Evolutionary conservation across 2,329 filamentous ascomycete species (phyloP), one percentile per base, ranked within the genome.

Genomic region (Endothia cerciana): DNA sequence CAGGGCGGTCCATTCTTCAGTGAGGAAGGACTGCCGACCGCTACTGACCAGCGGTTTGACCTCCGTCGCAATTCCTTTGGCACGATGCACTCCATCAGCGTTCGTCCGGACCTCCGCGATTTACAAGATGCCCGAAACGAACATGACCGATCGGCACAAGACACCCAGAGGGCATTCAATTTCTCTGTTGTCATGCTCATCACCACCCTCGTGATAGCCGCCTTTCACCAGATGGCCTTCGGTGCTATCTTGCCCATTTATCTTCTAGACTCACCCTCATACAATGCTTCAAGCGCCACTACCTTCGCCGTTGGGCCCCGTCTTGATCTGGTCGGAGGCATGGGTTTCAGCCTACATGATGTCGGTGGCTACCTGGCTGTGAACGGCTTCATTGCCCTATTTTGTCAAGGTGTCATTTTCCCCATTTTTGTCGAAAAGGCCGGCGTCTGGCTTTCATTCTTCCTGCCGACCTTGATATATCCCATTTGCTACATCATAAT

Each of bases 361-460:
- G 89, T 91, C 17, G 90, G 90, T 17, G 74, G 89, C 28, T 90
- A 91, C 71, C 83, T 92, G 77, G 85, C 87, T 3, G 77, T 90
- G 61, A 91, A 92, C 70, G 64, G 91, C 2, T 77, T 90, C 68
- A 87, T 93, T 64, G 90, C 90, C 0, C 83, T 94, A 0, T 81
- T 90, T 70, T 88, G 93, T 55, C 91, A 94, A 76, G 91, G 85
- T 1, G 76, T 92, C 56, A 80, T 94, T 38, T 68, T 68, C 8
- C 66, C 66, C 2, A 28, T 68, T n/a, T 60, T 66, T 4, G 66
- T 68, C 36, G 82, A 85, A 63, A 83, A 80, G 69, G 79, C 92
- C 17, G 90, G 89, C 1, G 82, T 92, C 1, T 92, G 89, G 88
- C 83, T 80, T 60, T 82, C 89, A 0, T 89, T 92, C 72, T 77